phyloP scores from a whole-genome alignment of 2,329 filamentous ascomycete species.

The Fusarium tupiense region DNA sequence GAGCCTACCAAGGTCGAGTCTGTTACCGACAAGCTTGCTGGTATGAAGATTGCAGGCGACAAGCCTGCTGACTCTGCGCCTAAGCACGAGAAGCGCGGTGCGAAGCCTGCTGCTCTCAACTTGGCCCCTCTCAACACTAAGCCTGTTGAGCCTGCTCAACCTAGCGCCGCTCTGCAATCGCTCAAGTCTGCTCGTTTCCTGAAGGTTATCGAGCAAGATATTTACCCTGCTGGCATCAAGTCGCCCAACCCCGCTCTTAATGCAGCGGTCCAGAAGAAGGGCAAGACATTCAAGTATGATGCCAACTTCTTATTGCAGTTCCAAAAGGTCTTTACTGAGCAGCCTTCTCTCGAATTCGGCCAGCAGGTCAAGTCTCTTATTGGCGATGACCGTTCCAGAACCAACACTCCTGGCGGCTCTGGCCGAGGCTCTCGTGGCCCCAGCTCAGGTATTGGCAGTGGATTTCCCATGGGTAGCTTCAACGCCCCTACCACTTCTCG shows the following conservation, averaged over 20 bases:
- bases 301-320: conserved; percentile 96
- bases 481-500: conserved; percentile 56
- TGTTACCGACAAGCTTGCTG: conserved; percentile 61
- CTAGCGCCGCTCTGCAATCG: conserved; percentile 91
- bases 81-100: conserved; percentile 67
- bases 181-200: conserved; percentile 92
- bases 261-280: conserved; percentile 79
- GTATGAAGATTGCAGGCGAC: conserved; percentile 60
- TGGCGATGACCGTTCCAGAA: conserved; percentile 72
- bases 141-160: conserved; percentile 88
- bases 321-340: conserved; percentile 94
- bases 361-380: conserved; percentile 87
- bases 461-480: conserved; percentile 78
- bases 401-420: conserved; percentile 31
- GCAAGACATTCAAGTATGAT: conserved; percentile 91
- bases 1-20: conserved; percentile 51
- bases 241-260: conserved; percentile 95
- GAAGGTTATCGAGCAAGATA: conserved; percentile 77
- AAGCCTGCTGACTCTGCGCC: conserved; percentile 56
- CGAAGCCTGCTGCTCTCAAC: conserved; percentile 89
- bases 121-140: conserved; percentile 84
- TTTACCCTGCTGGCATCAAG: conserved; percentile 84
- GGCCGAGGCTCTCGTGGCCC: conserved; percentile 23
- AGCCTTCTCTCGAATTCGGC: conserved; percentile 94
- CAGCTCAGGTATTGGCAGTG: conserved; percentile 45